Evolutionary conservation across 2,329 filamentous ascomycete genomes (phyloP).

Genomic region (Pseudocercospora cruenta): DNA sequence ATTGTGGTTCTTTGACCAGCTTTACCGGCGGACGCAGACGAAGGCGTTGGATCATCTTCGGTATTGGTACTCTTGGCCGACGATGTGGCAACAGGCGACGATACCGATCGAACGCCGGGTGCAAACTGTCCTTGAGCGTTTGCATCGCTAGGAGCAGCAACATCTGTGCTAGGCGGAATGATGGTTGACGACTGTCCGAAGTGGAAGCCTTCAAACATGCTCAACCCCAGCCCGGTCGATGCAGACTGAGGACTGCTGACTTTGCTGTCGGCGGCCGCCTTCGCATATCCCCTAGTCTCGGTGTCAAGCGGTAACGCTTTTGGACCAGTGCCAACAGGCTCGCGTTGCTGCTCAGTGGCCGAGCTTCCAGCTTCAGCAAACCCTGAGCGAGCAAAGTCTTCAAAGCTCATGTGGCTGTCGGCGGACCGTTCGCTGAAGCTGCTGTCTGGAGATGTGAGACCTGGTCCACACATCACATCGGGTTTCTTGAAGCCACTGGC

Average conservation of each 20-base stretch:
- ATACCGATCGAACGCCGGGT: neutral
- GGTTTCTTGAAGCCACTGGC: neutral
- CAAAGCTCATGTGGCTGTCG: constrained; percentile 21
- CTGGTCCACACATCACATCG: neutral
- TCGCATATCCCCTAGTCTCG: neutral
- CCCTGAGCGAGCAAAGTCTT: constrained; percentile 19
- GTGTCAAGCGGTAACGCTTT: neutral
- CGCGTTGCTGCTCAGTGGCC: neutral
- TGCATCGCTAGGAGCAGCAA: neutral
- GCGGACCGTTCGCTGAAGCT: constrained; percentile 7
- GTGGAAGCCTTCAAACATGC: constrained; percentile 23
- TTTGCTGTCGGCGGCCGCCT: constrained; percentile 5
- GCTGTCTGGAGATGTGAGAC: constrained; percentile 9
- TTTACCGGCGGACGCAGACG: neutral
- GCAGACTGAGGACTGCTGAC: constrained; percentile 8
- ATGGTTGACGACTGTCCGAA: constrained; percentile 14
- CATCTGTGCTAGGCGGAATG: neutral
- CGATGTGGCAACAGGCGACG: neutral
- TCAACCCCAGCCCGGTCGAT: constrained; percentile 21
- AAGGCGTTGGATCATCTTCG: neutral
- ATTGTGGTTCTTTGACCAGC: neutral
- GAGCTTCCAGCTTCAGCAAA: constrained; percentile 4
- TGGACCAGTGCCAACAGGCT: too few relatives aligned
- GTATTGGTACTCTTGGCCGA: neutral
- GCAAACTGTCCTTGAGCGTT: neutral